phyloP scores from a whole-genome alignment of 768 basidiomycete species.

The Chalciporus pseudorubinellus region DNA sequence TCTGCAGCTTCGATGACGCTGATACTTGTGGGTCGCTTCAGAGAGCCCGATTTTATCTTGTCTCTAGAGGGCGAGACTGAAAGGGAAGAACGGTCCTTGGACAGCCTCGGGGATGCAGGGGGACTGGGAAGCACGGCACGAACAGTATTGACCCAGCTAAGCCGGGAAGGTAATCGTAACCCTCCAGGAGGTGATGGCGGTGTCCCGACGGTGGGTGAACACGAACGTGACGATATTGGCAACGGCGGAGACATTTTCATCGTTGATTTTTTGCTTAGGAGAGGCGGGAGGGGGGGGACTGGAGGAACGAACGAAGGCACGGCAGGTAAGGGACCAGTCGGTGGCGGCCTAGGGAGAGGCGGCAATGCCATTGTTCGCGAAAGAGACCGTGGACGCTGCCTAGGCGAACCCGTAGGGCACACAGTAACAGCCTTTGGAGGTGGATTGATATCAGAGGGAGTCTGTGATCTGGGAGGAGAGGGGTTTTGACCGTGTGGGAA shows the following conservation, averaged over 20 bases:
- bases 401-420: conserved; percentile 13
- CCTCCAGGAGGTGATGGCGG: conserved; percentile 29
- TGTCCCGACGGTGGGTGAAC: conserved; percentile 12
- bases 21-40: conserved; percentile 27
- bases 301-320: conserved; percentile 24
- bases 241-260: conserved; percentile 6
- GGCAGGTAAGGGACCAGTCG: conserved; percentile 29
- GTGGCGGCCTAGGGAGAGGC: conserved; percentile 27
- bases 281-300: conserved; percentile 28
- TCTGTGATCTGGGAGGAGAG: conserved; percentile 6
- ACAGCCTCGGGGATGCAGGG: conserved; percentile 24
- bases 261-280: conserved; percentile 14
- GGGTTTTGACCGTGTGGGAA: not conserved
- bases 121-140: conserved; percentile 30
- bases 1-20: conserved; percentile 33
- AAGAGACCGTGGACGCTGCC: conserved; percentile 19
- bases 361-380: conserved; percentile 28
- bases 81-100: conserved; percentile 5
- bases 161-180: conserved; percentile 32
- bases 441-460: conserved; percentile 3
- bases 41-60: conserved; percentile 6
- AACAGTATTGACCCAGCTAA: conserved; percentile 28
- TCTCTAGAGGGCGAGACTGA: conserved; percentile 7
- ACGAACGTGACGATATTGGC: conserved; percentile 6
- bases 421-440: conserved; percentile 21